These are phyloP conservation scores for Rehmannia glutinosa DNA, from an alignment of 257 asterid species.

Conservation along the genomic window DNA sequence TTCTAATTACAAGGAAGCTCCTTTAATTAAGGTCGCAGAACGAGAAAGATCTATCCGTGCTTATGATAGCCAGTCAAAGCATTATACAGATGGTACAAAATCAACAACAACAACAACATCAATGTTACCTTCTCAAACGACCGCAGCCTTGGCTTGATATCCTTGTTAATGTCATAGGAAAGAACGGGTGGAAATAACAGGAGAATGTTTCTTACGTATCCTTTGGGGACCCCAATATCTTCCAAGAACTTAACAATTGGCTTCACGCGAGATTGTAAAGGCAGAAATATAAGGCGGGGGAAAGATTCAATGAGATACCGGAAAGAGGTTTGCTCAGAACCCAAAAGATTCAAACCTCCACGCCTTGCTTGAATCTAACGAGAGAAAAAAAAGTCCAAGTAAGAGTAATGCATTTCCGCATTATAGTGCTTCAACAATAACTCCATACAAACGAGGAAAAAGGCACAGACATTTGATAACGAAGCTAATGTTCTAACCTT, in stretches of 20 bases:
- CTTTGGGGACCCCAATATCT: conserved; percentile 66
- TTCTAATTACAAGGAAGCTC: neutral
- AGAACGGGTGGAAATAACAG: conserved; percentile 76
- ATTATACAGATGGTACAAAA: no score
- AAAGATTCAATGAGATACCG: conserved; percentile 78
- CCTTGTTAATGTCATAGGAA: conserved; percentile 56
- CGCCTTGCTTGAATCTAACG: conserved; percentile 89
- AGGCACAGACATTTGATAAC: neutral
- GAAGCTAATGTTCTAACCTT: conserved; percentile 44
- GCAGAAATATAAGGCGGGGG: conserved; percentile 67
- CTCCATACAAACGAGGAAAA: no score
- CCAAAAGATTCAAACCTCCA: conserved; percentile 76
- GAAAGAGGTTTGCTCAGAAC: conserved; percentile 54
- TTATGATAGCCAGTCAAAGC: neutral
- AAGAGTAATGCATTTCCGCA: conserved; percentile 1
- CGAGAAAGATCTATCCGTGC: neutral
- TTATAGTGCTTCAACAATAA: neutral
- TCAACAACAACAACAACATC: no score
- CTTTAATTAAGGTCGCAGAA: neutral
- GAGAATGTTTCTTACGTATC: conserved; percentile 36
- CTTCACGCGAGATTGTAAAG: conserved; percentile 54
- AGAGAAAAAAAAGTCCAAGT: neutral
- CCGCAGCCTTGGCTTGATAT: conserved; percentile 61
- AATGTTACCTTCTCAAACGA: conserved; percentile 70
- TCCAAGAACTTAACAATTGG: conserved; percentile 54